Evolutionary conservation across 805 yeast genomes (phyloP), one percentile per base, ranked within the genome.

Genomic region (Spathaspora passalidarum): DNA sequence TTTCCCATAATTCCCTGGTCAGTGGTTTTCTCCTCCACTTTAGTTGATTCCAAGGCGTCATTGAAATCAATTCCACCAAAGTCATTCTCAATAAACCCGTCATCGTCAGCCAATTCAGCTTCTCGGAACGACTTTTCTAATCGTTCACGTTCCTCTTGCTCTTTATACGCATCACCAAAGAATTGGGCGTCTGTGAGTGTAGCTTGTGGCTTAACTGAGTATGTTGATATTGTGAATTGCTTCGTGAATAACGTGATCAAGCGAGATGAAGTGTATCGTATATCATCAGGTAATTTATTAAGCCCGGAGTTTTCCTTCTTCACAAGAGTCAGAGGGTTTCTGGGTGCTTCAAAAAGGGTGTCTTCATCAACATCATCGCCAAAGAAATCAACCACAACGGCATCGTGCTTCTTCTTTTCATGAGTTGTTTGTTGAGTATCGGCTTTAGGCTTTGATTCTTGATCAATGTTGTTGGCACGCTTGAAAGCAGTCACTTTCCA

Each of bases 401-500:
- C 53, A n/a, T 56, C 60, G 42, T 62, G 61, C 47, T 56, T 59
- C 38, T 52, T 46, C 52, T 52, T 29, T 52, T 40, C 23, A 35
- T 14, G 21, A 22, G 17, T 19, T n/a, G 44, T 35, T 19, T 42
- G 11, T 42, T 44, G 19, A 29, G 22, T 13, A 14, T 34, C 21
- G 11, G 21, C 22, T 11, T 34, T 18, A 3, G 23, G 14, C 4
- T 17, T 44, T 23, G 39, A 41, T 17, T 51, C 57, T 10, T 51
- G 53, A 11, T 36, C 38, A 23, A 66, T 40, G 18, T 57, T 61
- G 48, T 66, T 68, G 21, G 68, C 53, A 52, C 73, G 73, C 55
- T 80, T 84, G 40, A 84, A 62, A 11, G 80, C 77, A 36, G 77
- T 69, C 9, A 92, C 85, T 63, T 86, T 86, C 97, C 97, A 92